These are phyloP conservation scores for Whalleya microplaca DNA, from an alignment of 2,329 filamentous ascomycete genomes.

Conservation along the genomic window DNA sequence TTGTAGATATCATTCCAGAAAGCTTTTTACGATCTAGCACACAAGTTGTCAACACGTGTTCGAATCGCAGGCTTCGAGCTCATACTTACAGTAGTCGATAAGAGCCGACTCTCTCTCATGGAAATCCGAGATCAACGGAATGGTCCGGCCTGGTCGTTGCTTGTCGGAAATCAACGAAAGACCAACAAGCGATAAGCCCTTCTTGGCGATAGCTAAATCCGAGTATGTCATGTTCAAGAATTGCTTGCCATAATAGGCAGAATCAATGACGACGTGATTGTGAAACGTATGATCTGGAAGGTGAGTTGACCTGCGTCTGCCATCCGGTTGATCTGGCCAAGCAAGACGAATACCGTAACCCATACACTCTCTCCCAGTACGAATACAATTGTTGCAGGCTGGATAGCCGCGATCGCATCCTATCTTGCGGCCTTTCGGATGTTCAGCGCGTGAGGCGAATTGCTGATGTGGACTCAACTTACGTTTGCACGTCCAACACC, in stretches of 20 bases:
- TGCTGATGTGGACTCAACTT: slow-evolving; percentile 31
- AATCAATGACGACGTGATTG: slow-evolving; percentile 30
- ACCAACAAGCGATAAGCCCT: slow-evolving; percentile 33
- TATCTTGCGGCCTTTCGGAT: slow-evolving; percentile 47
- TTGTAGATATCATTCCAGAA: slow-evolving; percentile 51
- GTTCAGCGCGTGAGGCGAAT: slow-evolving; percentile 17
- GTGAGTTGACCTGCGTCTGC: slow-evolving; percentile 40
- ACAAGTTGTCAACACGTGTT: slow-evolving; percentile 13
- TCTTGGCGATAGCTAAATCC: slow-evolving; percentile 40
- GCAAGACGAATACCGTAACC: slow-evolving; percentile 51
- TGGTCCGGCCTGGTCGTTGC: slow-evolving; percentile 32
- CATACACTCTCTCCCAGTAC: slow-evolving; percentile 45
- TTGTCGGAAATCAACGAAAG: slow-evolving; percentile 29
- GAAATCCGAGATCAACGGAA: slow-evolving; percentile 36
- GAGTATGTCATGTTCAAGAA: slow-evolving; percentile 46
- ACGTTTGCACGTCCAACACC: slow-evolving; percentile 51
- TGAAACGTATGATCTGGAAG: slow-evolving; percentile 38
- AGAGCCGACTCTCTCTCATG: slow-evolving; percentile 37
- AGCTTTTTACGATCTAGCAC: slow-evolving; percentile 43
- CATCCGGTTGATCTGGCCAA: slow-evolving; percentile 53
- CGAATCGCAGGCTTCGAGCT: neutral
- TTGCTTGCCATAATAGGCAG: slow-evolving; percentile 39
- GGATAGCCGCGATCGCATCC: slow-evolving; percentile 50
- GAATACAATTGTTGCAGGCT: slow-evolving; percentile 47
- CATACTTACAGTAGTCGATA: slow-evolving; percentile 36